Evolutionary conservation across 345 rosid genomes (phyloP).

Genomic region (Ceriops tagal): DNA sequence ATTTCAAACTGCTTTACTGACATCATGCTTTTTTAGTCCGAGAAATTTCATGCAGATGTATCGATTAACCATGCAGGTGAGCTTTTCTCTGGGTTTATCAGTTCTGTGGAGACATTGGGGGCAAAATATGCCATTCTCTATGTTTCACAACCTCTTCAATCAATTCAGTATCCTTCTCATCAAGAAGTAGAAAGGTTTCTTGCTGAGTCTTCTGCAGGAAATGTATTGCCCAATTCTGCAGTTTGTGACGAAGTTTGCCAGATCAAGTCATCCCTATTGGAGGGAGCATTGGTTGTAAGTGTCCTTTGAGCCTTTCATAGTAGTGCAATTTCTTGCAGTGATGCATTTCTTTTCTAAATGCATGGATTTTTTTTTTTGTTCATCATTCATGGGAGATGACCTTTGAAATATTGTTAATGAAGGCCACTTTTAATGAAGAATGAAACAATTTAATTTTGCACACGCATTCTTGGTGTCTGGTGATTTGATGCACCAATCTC

Average conservation of each 20-base stretch:
- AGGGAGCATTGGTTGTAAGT: constrained; percentile 87
- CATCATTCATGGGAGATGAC: not conserved
- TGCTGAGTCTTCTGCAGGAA: constrained; percentile 53
- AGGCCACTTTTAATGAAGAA: no score
- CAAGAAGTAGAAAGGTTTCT: constrained; percentile 74
- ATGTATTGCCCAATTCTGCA: constrained; percentile 37
- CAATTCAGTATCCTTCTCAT: constrained; percentile 53
- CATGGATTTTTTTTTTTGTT: no score
- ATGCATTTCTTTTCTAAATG: no score
- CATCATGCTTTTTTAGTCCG: constrained; percentile 4
- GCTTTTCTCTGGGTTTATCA: constrained; percentile 58
- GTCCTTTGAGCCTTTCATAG: constrained; percentile 11
- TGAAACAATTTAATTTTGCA: no score
- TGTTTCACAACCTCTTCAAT: constrained; percentile 65
- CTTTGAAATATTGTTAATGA: not conserved
- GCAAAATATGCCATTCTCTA: constrained; percentile 72
- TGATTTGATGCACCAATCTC: no score
- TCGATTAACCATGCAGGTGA: constrained; percentile 47
- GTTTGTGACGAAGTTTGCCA: constrained; percentile 79
- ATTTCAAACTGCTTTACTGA: constrained; percentile 2
- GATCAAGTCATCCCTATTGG: constrained; percentile 83
- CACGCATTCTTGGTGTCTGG: no score
- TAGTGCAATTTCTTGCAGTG: no score
- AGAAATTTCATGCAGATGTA: constrained; percentile 4
- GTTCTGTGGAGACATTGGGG: constrained; percentile 61